These are phyloP conservation scores for Acer negundo DNA, from an alignment of 345 rosid species.

Conservation along the genomic window DNA sequence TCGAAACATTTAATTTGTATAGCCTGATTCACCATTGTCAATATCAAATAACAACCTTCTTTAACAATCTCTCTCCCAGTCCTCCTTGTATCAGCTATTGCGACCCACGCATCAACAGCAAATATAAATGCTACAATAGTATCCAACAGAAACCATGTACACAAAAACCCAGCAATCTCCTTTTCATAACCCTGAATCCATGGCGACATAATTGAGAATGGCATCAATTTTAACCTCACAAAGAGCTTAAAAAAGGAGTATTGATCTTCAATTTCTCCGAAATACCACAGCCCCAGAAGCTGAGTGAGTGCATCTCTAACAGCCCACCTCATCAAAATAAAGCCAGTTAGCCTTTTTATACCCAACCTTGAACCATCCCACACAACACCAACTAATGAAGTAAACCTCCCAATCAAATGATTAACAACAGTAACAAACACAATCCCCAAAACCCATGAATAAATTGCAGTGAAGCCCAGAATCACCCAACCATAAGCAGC, in stretches of 20 bases:
- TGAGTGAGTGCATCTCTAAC: slow-evolving; percentile 87
- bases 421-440: slow-evolving; percentile 69
- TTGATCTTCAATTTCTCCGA: slow-evolving; percentile 89
- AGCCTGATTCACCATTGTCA: slow-evolving; percentile 70
- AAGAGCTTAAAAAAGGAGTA: slow-evolving; percentile 82
- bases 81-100: slow-evolving; percentile 77
- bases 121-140: slow-evolving; percentile 63
- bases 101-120: slow-evolving; percentile 86
- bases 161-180: slow-evolving; percentile 86
- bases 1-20: slow-evolving; percentile 80
- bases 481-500: slow-evolving; percentile 96
- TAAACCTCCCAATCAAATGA: slow-evolving; percentile 63
- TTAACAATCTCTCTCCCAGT: slow-evolving; percentile 83
- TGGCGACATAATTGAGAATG: slow-evolving; percentile 77
- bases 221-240: slow-evolving; percentile 88
- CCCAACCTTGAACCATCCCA: slow-evolving; percentile 85
- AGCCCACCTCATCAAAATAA: slow-evolving; percentile 87
- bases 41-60: slow-evolving; percentile 82
- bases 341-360: slow-evolving; percentile 76
- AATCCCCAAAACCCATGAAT: slow-evolving; percentile 77
- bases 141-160: slow-evolving; percentile 79
- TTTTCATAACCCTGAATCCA: slow-evolving; percentile 84
- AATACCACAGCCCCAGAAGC: slow-evolving; percentile 84
- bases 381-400: slow-evolving; percentile 50
- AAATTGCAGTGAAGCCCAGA: slow-evolving; percentile 78